phyloP scores from a whole-genome alignment of 148 eudicot species.

The Rhododendron griersonianum region DNA sequence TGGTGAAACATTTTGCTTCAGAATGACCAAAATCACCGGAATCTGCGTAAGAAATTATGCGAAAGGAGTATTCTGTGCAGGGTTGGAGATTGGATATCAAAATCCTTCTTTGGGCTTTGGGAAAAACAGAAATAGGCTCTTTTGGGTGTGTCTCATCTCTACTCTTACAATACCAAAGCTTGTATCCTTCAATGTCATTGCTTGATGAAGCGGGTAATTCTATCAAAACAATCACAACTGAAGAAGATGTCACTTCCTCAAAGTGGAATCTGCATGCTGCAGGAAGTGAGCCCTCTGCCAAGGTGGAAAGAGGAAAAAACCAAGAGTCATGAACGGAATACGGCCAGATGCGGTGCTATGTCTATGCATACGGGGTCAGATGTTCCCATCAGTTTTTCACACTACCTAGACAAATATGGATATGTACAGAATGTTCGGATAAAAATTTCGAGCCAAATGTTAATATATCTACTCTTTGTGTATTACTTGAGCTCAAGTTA shows the following conservation, averaged over 20 bases:
- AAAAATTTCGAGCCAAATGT: background rate
- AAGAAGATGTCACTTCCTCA: constrained; percentile 74
- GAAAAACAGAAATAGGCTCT: constrained; percentile 53
- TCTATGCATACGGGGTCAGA: background rate
- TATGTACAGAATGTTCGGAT: background rate
- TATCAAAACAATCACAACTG: constrained; percentile 59
- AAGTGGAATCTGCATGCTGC: constrained; percentile 86
- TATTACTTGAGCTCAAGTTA: background rate
- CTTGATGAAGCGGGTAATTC: constrained; percentile 43
- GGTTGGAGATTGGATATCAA: constrained; percentile 59
- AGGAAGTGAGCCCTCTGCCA: constrained; percentile 83
- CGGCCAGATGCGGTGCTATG: background rate
- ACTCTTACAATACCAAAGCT: constrained; percentile 76
- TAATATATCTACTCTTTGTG: background rate
- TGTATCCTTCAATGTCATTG: constrained; percentile 64
- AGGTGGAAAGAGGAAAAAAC: constrained; percentile 15
- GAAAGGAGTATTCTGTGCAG: constrained; percentile 82
- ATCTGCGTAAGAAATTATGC: constrained; percentile 62
- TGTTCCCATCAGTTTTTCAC: background rate
- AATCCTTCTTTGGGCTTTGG: constrained; percentile 58
- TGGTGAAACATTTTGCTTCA: constrained; percentile 77
- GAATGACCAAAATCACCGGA: constrained; percentile 83
- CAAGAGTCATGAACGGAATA: background rate
- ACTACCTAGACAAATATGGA: background rate
- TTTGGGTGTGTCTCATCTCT: constrained; percentile 44